phyloP scores from a whole-genome alignment of 352 stramenopile species.

The Blastocystis sp. region DNA sequence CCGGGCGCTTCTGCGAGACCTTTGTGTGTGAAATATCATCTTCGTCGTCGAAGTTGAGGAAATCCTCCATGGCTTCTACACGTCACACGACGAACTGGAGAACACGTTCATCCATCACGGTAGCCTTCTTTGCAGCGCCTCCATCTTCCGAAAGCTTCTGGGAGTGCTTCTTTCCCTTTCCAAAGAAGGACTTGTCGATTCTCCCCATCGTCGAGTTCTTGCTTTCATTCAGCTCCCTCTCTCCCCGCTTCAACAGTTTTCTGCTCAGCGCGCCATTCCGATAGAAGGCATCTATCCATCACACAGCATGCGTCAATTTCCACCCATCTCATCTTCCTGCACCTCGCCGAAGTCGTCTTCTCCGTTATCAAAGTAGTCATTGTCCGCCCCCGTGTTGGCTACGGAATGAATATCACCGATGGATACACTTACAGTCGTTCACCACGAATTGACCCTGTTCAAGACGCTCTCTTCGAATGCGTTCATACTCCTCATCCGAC shows the following conservation, averaged over 20 bases:
- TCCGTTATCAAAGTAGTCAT: slow-evolving; percentile 70
- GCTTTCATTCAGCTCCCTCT: slow-evolving; percentile 50
- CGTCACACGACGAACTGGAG: background rate
- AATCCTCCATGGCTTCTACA: slow-evolving; percentile 31
- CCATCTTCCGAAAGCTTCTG: background rate
- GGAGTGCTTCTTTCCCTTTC: slow-evolving; percentile 9
- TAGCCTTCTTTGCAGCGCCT: background rate
- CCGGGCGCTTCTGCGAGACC: background rate
- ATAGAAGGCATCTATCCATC: slow-evolving; percentile 20
- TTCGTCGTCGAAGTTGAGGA: slow-evolving; percentile 56
- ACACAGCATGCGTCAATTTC: too few species aligned
- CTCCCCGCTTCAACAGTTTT: slow-evolving; percentile 48
- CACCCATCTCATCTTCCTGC: slow-evolving; percentile 23
- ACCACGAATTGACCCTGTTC: slow-evolving; percentile 65
- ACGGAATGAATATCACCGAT: background rate
- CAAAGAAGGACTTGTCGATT: slow-evolving; percentile 60
- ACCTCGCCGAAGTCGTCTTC: slow-evolving; percentile 46
- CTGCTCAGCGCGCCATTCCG: slow-evolving; percentile 38
- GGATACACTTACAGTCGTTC: background rate
- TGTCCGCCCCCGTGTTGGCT: background rate
- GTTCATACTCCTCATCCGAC: background rate
- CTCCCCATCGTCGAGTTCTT: background rate
- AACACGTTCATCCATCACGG: background rate
- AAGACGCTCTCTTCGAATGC: background rate
- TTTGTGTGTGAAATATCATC: background rate